phyloP scores from a whole-genome alignment of 768 basidiomycete genomes.

The Termitomyces sp. region DNA sequence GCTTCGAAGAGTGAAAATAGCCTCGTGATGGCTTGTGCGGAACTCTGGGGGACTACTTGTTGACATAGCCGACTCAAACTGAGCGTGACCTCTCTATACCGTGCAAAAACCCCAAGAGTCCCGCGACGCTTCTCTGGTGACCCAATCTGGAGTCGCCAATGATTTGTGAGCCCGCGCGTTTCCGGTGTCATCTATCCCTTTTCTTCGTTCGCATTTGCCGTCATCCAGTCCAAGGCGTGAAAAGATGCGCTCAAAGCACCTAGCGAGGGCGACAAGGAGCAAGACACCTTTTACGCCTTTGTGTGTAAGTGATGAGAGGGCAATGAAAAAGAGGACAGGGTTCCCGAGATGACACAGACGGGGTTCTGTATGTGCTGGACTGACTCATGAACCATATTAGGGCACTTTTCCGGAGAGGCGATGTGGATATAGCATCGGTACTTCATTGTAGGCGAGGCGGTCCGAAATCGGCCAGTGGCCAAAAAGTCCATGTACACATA shows the following conservation, averaged over 20 bases:
- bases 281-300: conserved; percentile 17
- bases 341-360: conserved; percentile 50
- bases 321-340: conserved; percentile 25
- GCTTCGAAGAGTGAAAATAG: conserved; percentile 20
- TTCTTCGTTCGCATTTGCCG: conserved; percentile 11
- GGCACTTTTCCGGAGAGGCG: conserved; percentile 52
- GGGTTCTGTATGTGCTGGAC: conserved; percentile 36
- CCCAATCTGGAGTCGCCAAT: conserved; percentile 12
- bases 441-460: conserved; percentile 35
- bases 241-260: conserved; percentile 12
- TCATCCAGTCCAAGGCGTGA: conserved; percentile 15
- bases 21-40: conserved; percentile 10
- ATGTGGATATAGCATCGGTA: conserved; percentile 25
- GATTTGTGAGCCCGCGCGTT: conserved; percentile 32
- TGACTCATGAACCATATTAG: conserved; percentile 18
- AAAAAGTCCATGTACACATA: conserved; percentile 8
- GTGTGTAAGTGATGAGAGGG: conserved; percentile 19
- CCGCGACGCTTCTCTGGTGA: conserved; percentile 54
- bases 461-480: conserved; percentile 5
- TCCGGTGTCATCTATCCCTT: conserved; percentile 47
- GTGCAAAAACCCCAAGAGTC: conserved; percentile 15
- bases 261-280: conserved; percentile 18
- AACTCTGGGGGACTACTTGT: conserved; percentile 9
- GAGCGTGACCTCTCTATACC: conserved; percentile 40
- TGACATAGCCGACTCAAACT: conserved; percentile 11